phyloP scores from a whole-genome alignment of 2,329 filamentous ascomycete genomes.

The Westerdykella sp. region DNA sequence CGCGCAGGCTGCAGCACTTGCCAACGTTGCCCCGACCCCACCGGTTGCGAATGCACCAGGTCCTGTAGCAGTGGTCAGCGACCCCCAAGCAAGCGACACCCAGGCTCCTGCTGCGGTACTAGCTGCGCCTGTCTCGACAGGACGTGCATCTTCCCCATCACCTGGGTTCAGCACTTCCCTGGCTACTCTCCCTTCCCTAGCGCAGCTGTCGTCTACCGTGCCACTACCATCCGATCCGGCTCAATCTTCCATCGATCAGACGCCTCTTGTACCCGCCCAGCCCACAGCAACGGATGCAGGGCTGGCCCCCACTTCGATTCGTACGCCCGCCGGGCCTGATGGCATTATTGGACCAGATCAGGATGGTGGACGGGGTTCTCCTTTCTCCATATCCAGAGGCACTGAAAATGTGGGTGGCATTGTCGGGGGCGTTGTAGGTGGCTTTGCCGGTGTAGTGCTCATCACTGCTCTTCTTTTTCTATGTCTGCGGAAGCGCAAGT shows the following conservation, averaged over 20 bases:
- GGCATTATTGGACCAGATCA: constrained; percentile 26
- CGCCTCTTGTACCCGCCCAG: constrained; percentile 9
- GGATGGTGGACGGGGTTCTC: constrained; percentile 2
- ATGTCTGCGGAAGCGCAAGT: constrained; percentile 28
- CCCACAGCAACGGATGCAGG: constrained; percentile 8
- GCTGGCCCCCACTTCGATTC: constrained; percentile 7
- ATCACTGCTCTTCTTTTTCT: constrained; percentile 29
- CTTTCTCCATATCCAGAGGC: constrained; percentile 14
- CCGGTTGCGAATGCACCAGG: constrained; percentile 10
- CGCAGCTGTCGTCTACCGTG: background rate
- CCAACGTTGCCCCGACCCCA: constrained; percentile 15
- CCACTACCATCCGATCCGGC: constrained; percentile 6
- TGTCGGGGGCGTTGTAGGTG: constrained; percentile 31
- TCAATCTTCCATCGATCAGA: constrained; percentile 11
- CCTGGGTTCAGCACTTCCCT: too few species aligned
- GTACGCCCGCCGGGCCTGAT: constrained; percentile 15
- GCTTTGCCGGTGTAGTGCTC: constrained; percentile 27
- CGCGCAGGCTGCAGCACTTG: constrained; percentile 15
- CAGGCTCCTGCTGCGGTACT: background rate
- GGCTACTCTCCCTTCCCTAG: too few species aligned
- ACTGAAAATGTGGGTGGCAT: constrained; percentile 25
- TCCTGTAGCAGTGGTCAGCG: constrained; percentile 10
- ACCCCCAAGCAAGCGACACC: background rate
- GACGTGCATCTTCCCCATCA: background rate
- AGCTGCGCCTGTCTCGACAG: background rate